A percentile compares a stretch with the other conserved stretches of the same genome.
phyloP scores from a whole-genome alignment of 495 filamentous ascomycete genomes.

The Trichoderma parareesei region DNA sequence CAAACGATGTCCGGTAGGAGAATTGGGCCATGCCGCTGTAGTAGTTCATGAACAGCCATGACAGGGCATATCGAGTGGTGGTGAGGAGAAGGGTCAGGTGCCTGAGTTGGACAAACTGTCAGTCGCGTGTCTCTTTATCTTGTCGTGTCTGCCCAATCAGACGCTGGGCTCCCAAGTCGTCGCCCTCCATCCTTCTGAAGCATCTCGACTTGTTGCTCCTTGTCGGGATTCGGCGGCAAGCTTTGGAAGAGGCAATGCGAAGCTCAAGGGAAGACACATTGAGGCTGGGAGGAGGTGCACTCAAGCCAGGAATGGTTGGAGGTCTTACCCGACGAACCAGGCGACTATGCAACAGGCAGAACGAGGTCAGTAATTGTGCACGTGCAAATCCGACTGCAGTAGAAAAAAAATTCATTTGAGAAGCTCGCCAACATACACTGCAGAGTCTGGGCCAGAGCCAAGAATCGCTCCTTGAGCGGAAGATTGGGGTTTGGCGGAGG shows the following conservation, averaged over 20 bases:
- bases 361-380: constrained; percentile 20
- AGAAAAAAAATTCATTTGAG: constrained; percentile 4
- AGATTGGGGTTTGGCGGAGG: constrained; percentile 64
- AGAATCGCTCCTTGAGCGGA: constrained; percentile 66
- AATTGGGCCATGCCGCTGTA: constrained; percentile 64
- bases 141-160: neutral
- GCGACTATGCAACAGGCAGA: constrained; percentile 29
- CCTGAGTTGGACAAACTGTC: constrained; percentile 30
- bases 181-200: neutral
- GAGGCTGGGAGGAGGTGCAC: neutral
- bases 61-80: constrained; percentile 70
- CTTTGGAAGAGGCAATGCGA: neutral
- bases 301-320: neutral
- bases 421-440: constrained; percentile 56
- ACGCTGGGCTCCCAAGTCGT: neutral
- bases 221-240: neutral
- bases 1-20: constrained; percentile 81
- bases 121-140: neutral
- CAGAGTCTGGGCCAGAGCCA: constrained; percentile 72
- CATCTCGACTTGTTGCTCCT: neutral
- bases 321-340: constrained; percentile 86
- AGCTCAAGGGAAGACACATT: constrained; percentile 5
- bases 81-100: constrained; percentile 79
- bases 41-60: constrained; percentile 76
- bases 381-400: constrained; percentile 10